phyloP scores from a whole-genome alignment of 1,139 yeast genomes.

The Hansenula lynferdii region DNA sequence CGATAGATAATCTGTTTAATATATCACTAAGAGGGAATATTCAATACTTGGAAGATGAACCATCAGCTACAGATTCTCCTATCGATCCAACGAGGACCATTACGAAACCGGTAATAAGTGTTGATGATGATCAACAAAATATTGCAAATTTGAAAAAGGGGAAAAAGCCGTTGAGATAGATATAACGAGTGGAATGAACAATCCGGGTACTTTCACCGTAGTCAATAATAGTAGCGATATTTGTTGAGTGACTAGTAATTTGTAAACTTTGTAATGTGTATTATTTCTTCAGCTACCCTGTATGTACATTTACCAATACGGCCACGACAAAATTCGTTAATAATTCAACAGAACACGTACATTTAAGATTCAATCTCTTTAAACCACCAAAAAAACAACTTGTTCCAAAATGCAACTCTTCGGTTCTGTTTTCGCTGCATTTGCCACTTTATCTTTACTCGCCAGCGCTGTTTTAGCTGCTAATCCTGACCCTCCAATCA shows the following conservation, averaged over 20 bases:
- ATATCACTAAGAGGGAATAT: conserved; percentile 20
- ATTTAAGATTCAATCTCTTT: too few relatives aligned
- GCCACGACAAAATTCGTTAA: too few relatives aligned
- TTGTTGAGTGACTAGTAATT: too few relatives aligned
- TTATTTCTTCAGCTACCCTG: too few relatives aligned
- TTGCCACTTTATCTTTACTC: conserved; percentile 10
- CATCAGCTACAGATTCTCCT: not conserved
- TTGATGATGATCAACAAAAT: conserved; percentile 8
- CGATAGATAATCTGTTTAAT: conserved; percentile 22
- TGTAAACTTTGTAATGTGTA: too few relatives aligned
- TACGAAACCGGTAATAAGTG: not conserved
- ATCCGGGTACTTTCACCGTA: too few relatives aligned
- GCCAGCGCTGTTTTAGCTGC: conserved; percentile 20
- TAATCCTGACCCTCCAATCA: conserved; percentile 62
- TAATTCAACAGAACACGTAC: too few relatives aligned
- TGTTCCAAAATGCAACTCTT: conserved; percentile 8
- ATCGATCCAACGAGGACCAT: not conserved
- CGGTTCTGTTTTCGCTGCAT: conserved; percentile 10
- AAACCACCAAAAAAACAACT: too few relatives aligned
- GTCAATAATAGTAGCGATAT: too few relatives aligned
- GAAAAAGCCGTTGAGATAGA: conserved; percentile 3
- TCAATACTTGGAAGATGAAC: conserved; percentile 13
- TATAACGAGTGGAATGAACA: not conserved
- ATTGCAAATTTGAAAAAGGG: conserved; percentile 13
- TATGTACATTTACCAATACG: too few relatives aligned